These are phyloP conservation scores for Pseudogymnoascus sp. DNA, from an alignment of 2,329 filamentous ascomycete species.

Conservation along the genomic window DNA sequence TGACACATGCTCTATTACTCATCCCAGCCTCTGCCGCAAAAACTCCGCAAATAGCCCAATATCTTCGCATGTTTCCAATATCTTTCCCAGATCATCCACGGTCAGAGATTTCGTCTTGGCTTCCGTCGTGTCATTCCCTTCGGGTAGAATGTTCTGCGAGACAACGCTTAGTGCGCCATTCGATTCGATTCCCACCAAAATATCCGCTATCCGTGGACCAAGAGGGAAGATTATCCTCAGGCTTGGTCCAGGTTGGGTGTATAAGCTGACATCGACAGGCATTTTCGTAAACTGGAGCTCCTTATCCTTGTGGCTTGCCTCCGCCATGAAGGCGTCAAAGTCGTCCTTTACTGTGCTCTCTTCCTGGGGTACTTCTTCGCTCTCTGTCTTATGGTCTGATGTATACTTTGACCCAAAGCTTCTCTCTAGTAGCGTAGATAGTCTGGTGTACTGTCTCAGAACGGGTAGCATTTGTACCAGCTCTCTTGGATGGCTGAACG, in stretches of 20 bases:
- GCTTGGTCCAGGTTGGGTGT: constrained; percentile 24
- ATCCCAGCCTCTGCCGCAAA: constrained; percentile 29
- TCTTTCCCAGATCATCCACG: constrained; percentile 33
- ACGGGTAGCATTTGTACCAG: constrained; percentile 66
- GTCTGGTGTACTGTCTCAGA: constrained; percentile 67
- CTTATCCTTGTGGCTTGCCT: not conserved
- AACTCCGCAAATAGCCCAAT: constrained; percentile 47
- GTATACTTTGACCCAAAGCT: constrained; percentile 41
- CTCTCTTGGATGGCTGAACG: constrained; percentile 73
- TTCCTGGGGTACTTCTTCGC: constrained; percentile 9
- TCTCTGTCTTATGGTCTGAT: not conserved
- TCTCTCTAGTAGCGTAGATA: constrained; percentile 56
- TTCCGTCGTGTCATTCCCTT: constrained; percentile 14
- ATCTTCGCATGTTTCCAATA: constrained; percentile 41
- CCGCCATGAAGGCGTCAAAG: constrained; percentile 26
- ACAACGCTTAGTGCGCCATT: constrained; percentile 26
- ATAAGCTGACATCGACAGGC: constrained; percentile 25
- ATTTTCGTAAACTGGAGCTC: constrained; percentile 8
- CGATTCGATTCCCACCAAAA: constrained; percentile 25
- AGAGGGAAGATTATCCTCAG: constrained; percentile 26
- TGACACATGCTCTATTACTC: constrained; percentile 6
- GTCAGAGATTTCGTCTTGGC: constrained; percentile 16
- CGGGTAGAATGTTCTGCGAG: constrained; percentile 24
- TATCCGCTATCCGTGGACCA: constrained; percentile 22
- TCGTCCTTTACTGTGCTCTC: constrained; percentile 22